Percentiles rank a stretch among this genome's conserved stretches.
phyloP scores from a whole-genome alignment of 73 alveolate genomes.

The Blepharisma stoltei region DNA sequence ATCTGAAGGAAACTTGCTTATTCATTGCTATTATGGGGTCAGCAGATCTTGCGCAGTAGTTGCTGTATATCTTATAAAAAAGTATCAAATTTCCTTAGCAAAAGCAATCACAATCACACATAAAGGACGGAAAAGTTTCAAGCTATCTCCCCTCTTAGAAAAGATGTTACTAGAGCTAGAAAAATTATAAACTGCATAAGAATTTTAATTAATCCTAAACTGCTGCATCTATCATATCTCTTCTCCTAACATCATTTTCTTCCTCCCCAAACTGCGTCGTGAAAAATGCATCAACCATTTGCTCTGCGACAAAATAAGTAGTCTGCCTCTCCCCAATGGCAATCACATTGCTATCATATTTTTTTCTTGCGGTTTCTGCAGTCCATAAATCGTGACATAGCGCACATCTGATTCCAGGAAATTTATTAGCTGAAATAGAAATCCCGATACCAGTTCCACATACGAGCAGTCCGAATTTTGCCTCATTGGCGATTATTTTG shows the following conservation, averaged over 20 bases:
- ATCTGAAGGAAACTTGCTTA: neutral
- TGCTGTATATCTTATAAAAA: conserved; percentile 9
- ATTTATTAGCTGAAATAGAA: conserved; percentile 61
- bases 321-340: conserved; percentile 59
- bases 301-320: conserved; percentile 55
- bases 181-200: no score
- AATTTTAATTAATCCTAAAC: neutral
- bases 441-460: conserved; percentile 79
- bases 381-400: conserved; percentile 63
- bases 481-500: conserved; percentile 40
- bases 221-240: neutral
- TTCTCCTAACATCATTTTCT: neutral
- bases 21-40: conserved; percentile 6
- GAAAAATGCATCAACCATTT: conserved; percentile 52
- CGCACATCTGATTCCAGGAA: conserved; percentile 71
- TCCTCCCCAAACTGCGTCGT: conserved; percentile 15
- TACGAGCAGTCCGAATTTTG: conserved; percentile 43
- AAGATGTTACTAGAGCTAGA: no score
- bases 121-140: no score
- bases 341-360: conserved; percentile 53
- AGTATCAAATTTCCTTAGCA: neutral
- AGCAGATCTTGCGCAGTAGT: neutral
- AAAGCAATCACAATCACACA: no score
- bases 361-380: conserved; percentile 45
- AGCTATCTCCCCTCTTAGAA: no score